Evolutionary conservation across 1,139 yeast species (phyloP).

Genomic region (Lizanozyma gosingica): DNA sequence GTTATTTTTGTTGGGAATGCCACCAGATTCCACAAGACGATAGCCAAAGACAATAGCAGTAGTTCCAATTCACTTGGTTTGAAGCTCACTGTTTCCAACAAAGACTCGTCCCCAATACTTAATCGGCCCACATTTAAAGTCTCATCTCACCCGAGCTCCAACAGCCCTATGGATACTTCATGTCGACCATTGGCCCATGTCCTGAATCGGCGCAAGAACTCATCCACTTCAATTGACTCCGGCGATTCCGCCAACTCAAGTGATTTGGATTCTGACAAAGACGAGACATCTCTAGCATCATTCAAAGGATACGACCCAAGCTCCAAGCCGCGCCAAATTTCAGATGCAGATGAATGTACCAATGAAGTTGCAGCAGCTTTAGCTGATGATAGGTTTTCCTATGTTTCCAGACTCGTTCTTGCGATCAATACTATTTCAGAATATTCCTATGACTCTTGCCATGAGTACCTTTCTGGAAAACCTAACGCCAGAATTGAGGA

Average conservation of each 20-base stretch:
- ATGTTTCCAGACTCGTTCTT: background rate
- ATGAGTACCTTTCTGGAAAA: background rate
- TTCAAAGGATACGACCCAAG: background rate
- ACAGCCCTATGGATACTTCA: background rate
- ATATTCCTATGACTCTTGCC: background rate
- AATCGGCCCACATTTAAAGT: background rate
- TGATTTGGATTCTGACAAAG: background rate
- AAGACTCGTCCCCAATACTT: background rate
- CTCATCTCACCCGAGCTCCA: background rate
- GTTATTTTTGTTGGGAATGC: constrained; percentile 29
- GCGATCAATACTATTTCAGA: background rate
- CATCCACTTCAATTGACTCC: background rate
- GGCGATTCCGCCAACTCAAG: background rate
- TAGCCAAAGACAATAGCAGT: background rate
- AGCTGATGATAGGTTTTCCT: background rate
- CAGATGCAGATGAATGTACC: background rate
- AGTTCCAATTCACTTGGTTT: background rate
- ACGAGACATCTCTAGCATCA: background rate
- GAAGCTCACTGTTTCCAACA: background rate
- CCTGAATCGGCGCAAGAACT: background rate
- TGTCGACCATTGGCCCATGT: too few relatives aligned
- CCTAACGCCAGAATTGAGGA: background rate
- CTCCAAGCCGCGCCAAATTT: background rate
- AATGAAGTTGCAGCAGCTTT: background rate
- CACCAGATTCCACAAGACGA: constrained; percentile 8